A percentile compares a stretch with the other conserved stretches of the same genome.
These are phyloP conservation scores for Magnaporthiopsis incrustans DNA, from an alignment of 2,329 filamentous ascomycete species.

Conservation along the genomic window DNA sequence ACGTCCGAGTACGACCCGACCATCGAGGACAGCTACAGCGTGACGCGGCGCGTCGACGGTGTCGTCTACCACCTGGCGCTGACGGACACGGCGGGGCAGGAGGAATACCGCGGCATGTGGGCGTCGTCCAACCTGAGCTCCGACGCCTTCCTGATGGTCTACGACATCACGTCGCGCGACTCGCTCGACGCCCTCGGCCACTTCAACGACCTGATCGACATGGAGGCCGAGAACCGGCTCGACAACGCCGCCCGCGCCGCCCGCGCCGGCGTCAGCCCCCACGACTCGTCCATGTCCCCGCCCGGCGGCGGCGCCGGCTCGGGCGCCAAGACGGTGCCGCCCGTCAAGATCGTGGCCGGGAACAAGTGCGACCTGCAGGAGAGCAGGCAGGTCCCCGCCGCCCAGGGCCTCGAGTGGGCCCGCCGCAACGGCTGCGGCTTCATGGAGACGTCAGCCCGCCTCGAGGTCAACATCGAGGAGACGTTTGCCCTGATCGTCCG, in stretches of 20 bases:
- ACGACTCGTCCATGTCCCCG: conserved; percentile 15
- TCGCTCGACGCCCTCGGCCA: conserved; percentile 66
- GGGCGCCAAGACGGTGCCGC: conserved; percentile 49
- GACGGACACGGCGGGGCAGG: conserved; percentile 82
- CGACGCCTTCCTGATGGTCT: conserved; percentile 79
- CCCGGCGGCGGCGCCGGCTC: conserved; percentile 23
- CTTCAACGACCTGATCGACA: conserved; percentile 77
- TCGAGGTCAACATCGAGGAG: conserved; percentile 85
- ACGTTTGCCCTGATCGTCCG: conserved; percentile 67
- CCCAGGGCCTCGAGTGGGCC: conserved; percentile 70
- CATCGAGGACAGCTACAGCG: conserved; percentile 77
- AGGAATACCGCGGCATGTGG: conserved; percentile 86
- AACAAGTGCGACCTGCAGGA: conserved; percentile 81
- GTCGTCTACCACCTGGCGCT: conserved; percentile 71
- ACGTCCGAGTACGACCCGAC: conserved; percentile 76
- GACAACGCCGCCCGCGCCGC: conserved; percentile 49
- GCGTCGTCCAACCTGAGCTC: conserved; percentile 68
- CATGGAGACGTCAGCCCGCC: conserved; percentile 80
- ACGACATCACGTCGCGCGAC: conserved; percentile 69
- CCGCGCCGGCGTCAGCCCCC: conserved; percentile 33
- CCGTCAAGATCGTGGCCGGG: conserved; percentile 75
- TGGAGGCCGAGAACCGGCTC: conserved; percentile 63
- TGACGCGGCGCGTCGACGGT: conserved; percentile 73
- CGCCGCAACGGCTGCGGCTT: conserved; percentile 66
- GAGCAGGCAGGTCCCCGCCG: conserved; percentile 59